phyloP scores from a whole-genome alignment of 2,329 filamentous ascomycete species.

The Hypoxylon sp. region DNA sequence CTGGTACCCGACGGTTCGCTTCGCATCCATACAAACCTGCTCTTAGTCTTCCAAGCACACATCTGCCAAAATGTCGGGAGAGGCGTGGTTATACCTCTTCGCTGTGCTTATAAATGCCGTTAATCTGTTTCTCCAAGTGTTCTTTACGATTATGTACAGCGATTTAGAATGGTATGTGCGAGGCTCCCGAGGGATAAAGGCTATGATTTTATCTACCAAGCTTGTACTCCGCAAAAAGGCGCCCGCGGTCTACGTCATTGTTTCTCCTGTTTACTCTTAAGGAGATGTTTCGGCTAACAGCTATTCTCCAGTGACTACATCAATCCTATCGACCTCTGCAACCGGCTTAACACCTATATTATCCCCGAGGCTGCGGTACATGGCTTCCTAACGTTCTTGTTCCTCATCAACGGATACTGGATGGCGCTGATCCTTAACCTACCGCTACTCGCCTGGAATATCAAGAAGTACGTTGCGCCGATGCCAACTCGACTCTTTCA shows the following conservation, averaged over 20 bases:
- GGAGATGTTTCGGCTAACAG: slow-evolving; percentile 50
- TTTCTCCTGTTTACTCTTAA: slow-evolving; percentile 21
- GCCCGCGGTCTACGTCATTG: slow-evolving; percentile 48
- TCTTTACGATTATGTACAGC: slow-evolving; percentile 99
- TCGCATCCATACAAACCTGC: slow-evolving; percentile 11
- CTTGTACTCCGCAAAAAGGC: slow-evolving; percentile 28
- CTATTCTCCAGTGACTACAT: slow-evolving; percentile 86
- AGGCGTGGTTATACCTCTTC: slow-evolving; percentile 98
- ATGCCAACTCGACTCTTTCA: slow-evolving; percentile 2
- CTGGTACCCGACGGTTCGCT: slow-evolving; percentile 4
- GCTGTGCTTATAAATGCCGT: slow-evolving; percentile 99
- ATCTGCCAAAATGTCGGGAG: slow-evolving; percentile 82
- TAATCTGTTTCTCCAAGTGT: slow-evolving; percentile 99
- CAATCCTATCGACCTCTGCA: slow-evolving; percentile 99
- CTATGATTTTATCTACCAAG: slow-evolving; percentile 6
- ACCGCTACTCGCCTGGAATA: slow-evolving; percentile 92
- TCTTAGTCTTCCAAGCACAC: slow-evolving; percentile 19
- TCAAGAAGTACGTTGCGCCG: slow-evolving; percentile 86
- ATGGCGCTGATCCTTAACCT: slow-evolving; percentile 91
- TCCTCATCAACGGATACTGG: slow-evolving; percentile 99
- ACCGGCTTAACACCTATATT: slow-evolving; percentile 99
- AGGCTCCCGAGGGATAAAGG: not conserved
- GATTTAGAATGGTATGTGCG: slow-evolving; percentile 94
- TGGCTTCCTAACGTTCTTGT: slow-evolving; percentile 93
- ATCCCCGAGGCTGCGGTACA: slow-evolving; percentile 98